Evolutionary conservation across 495 filamentous ascomycete species (phyloP), one percentile per base, ranked within the genome.

Genomic region (Physcia stellaris): DNA sequence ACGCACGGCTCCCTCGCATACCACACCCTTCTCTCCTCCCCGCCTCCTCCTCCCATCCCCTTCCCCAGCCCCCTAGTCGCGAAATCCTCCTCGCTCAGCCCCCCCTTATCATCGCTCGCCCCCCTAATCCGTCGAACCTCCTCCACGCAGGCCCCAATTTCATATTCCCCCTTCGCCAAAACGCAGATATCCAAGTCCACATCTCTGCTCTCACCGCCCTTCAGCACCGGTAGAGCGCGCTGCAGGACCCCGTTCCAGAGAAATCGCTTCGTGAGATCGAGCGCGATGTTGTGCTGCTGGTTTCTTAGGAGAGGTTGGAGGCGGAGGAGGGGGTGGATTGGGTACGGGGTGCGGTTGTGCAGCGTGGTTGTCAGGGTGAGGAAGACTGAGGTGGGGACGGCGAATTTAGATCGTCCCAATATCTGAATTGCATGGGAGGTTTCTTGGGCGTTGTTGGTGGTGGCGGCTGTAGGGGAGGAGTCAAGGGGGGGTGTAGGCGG

Each of bases 241-340:
- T 95, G 87, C 36, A 92, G 54, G 39, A 82, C 73, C 1, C 87
- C 87, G 40, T 82, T 87, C 73, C 83, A 87, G 10, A 79, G 79
- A 11, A 94, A 68, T 35, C 82, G 78, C 47, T 80, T 75, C n/a
- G 77, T 76, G 15, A 93, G 73, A 52, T 95, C 87, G 13, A 94
- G 72, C 12, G 84, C 81, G 11, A 79, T 63, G 49, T 77, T 73
- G 40, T 73, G 70, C 2, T 81, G 72, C 20, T 87, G 77, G 43
- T 86, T 73, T 29, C 77, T 68, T 4, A 94, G 67, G 38, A 74
- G 65, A 0, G 86, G 86, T 55, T 86, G 77, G 6, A 94, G 58
- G 17, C 87, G 70, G 21, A 95, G 64, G 4, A 87, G 61, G 0
- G 82, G 80, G 30, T 75, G 68, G 29, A 94, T 68, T 2, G 83